Conservation (phyloP, 768 basidiomycete genomes). For the Pilatotrama ljubarskyi region DNA sequence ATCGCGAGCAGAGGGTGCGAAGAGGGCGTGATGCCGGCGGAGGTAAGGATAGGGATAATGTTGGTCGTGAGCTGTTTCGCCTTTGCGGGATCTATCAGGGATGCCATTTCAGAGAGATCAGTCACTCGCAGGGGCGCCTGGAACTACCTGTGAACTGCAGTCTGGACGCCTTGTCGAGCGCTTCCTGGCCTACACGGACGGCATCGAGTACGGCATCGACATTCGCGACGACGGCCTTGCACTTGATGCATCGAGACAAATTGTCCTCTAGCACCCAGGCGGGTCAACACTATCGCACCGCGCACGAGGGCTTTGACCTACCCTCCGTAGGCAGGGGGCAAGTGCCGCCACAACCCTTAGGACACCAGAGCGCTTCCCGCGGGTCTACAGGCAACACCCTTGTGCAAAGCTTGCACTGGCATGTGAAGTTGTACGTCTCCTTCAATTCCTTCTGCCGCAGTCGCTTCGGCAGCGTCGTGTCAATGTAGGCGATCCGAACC, state of each 20-base stretch:
- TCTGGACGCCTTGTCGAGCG: constrained; percentile 65
- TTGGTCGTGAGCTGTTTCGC: constrained; percentile 62
- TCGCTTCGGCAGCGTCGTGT: constrained; percentile 67
- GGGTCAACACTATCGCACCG: no score
- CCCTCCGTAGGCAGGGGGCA: constrained; percentile 66
- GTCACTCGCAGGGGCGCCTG: background rate
- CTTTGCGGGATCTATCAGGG: constrained; percentile 53
- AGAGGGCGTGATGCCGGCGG: constrained; percentile 59
- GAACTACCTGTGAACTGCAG: constrained; percentile 58
- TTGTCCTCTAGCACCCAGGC: constrained; percentile 41
- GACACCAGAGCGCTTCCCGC: constrained; percentile 69
- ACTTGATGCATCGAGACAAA: constrained; percentile 53
- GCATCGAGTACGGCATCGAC: constrained; percentile 62
- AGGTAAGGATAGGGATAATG: constrained; percentile 62
- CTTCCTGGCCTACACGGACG: constrained; percentile 69
- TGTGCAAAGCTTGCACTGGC: constrained; percentile 63
- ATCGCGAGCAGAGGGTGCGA: constrained; percentile 79
- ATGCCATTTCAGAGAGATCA: background rate
- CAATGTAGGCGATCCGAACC: constrained; percentile 85
- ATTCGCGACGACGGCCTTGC: constrained; percentile 48
- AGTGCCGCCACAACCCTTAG: constrained; percentile 63
- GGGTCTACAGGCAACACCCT: constrained; percentile 48
- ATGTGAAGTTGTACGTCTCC: constrained; percentile 80
- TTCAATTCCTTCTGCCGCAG: constrained; percentile 56
- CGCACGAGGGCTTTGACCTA: constrained; percentile 25